Percentiles rank a stretch among this genome's conserved stretches.
Conservation (phyloP, 352 stramenopile genomes). For the Phytophthora crassamura region DNA sequence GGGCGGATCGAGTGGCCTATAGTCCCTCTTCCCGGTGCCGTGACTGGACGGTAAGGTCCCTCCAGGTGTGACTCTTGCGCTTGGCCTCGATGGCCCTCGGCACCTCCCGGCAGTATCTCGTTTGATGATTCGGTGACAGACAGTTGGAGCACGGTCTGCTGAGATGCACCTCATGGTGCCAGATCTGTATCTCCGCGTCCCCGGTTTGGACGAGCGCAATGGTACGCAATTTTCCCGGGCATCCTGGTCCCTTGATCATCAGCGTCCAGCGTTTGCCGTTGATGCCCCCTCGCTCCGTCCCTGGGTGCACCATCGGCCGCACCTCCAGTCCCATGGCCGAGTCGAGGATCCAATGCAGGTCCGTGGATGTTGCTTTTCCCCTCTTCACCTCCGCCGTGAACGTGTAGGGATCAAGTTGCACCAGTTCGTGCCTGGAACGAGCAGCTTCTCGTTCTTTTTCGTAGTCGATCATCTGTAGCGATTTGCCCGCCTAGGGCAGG, state of each 20-base stretch:
- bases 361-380: neutral
- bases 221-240: neutral
- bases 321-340: neutral
- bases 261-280: neutral
- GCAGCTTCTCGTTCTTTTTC: neutral
- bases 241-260: neutral
- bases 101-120: neutral
- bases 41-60: too few relatives aligned
- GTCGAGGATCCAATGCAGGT: slow-evolving; percentile 1
- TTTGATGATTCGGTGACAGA: neutral
- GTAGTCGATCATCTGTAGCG: neutral
- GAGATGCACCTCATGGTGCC: neutral
- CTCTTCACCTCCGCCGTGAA: neutral
- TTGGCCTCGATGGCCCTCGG: neutral
- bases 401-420: neutral
- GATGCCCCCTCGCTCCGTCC: neutral
- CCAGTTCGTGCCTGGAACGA: neutral
- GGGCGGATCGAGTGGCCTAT: too few relatives aligned
- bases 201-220: neutral
- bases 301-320: neutral
- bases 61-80: too few relatives aligned
- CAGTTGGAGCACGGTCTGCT: neutral
- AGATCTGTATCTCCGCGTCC: neutral
- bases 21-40: too few relatives aligned
- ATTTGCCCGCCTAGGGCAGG: neutral